phyloP scores from a whole-genome alignment of 179 eudicot genomes.

The Nepenthes alata region DNA sequence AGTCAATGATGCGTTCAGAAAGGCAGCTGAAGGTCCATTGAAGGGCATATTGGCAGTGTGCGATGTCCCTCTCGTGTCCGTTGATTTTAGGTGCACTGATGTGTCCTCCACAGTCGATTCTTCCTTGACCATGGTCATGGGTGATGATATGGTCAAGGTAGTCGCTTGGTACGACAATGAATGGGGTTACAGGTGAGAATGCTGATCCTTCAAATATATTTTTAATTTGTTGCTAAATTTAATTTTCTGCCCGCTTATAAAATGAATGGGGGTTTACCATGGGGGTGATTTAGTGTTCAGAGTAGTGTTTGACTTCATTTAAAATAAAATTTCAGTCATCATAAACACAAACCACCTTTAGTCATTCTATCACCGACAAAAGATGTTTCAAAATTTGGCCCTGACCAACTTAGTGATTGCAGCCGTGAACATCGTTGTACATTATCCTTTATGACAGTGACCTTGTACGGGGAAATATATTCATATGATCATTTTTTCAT shows the following conservation, averaged over 20 bases:
- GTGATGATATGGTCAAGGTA: constrained; percentile 97
- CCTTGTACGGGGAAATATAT: neutral
- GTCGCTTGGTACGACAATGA: constrained; percentile 92
- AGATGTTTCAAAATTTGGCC: no score
- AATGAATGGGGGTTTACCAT: no score
- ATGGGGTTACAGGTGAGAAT: constrained; percentile 82
- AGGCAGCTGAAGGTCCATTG: constrained; percentile 78
- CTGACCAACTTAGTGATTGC: no score
- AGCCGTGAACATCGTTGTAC: no score
- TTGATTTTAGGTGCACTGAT: constrained; percentile 83
- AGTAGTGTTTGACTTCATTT: neutral
- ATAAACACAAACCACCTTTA: no score
- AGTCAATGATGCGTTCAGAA: constrained; percentile 87
- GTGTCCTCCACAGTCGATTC: constrained; percentile 83
- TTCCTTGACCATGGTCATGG: constrained; percentile 98
- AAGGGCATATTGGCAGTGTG: constrained; percentile 80
- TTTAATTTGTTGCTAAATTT: no score
- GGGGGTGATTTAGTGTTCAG: no score
- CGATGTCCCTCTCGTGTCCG: constrained; percentile 81
- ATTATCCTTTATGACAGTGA: no score
- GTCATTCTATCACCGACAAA: no score
- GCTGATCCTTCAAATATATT: no score
- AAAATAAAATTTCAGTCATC: neutral
- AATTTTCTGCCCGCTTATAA: no score
- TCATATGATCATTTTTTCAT: neutral